A percentile compares a stretch with the other conserved stretches of the same genome.
phyloP scores from a whole-genome alignment of 805 yeast species.

The Ogataea naganishii region DNA sequence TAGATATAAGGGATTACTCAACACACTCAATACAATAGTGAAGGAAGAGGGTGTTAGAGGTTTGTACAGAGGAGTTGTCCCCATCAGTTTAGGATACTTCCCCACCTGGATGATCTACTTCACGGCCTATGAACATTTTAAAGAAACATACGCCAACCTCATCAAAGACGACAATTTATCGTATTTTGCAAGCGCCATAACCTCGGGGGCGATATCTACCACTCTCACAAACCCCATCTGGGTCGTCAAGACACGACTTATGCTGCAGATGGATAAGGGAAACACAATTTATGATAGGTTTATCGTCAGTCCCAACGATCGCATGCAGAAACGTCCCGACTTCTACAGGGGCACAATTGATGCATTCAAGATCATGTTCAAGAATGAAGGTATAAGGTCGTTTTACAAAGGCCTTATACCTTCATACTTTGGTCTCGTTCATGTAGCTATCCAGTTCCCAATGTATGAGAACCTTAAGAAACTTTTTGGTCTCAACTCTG shows the following conservation, averaged over 20 bases:
- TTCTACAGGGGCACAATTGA: conserved; percentile 73
- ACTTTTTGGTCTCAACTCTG: conserved; percentile 24
- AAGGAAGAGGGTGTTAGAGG: conserved; percentile 78
- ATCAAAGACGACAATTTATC: conserved; percentile 21
- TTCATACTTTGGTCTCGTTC: conserved; percentile 80
- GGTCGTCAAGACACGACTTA: conserved; percentile 93
- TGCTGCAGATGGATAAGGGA: conserved; percentile 65
- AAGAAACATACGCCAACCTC: conserved; percentile 25
- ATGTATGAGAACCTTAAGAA: conserved; percentile 75
- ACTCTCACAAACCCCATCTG: conserved; percentile 88
- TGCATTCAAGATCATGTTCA: conserved; percentile 74
- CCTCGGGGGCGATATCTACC: conserved; percentile 86
- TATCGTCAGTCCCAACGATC: conserved; percentile 6
- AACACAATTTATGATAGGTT: conserved; percentile 28
- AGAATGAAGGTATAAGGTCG: conserved; percentile 68
- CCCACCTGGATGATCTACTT: conserved; percentile 98
- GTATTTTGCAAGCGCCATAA: conserved; percentile 58
- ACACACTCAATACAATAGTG: conserved; percentile 58
- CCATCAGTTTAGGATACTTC: conserved; percentile 88
- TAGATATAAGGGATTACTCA: conserved; percentile 50
- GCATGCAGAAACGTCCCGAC: conserved; percentile 11
- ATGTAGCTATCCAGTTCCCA: conserved; percentile 95
- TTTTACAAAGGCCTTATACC: conserved; percentile 89
- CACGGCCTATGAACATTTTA: conserved; percentile 77
- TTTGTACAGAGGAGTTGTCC: conserved; percentile 81